Evolutionary conservation across 2,329 filamentous ascomycete genomes (phyloP), one percentile per base, ranked within the genome.

Genomic region (Claviceps pazoutovae): DNA sequence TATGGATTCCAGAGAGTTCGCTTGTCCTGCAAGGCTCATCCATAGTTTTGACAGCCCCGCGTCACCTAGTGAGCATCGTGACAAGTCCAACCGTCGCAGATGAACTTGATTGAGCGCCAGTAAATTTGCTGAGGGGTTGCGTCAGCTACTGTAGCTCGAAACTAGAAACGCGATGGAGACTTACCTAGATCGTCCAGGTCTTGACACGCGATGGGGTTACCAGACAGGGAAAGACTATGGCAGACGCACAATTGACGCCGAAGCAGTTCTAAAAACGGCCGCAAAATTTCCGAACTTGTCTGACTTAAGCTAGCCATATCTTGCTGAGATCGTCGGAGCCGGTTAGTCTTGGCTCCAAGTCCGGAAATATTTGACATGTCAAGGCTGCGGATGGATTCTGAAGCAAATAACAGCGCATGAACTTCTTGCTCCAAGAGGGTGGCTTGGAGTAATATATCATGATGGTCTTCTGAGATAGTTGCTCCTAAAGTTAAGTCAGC

Each of bases 391-490:
- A 80, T 71, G 0, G 74, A 77, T 53, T 76, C 75, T 1, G 76
- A 77, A 21, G 75, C 73, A 55, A 79, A 78, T 1, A 76, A 64
- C 19, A 80, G 62, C 1, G 76, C 74, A 46, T 80, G 75, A 14
- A 80, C 69, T 58, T 80, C 77, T 56, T 79, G 76, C 46, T 74
- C 72, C 14, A 80, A 63, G 9, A 79, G 62, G 1, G 75, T 69
- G 13, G 74, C 71, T n/a, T 72, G 68, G 48, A 72, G 65, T 9
- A 78, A 64, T 34, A 73, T 61, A 9, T 74, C 70, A 41, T 71
- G 69, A 56, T 78, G 73, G 9, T 72, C 70, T 36, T 73, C 68
- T 4, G 67, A 69, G 41, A 76, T 67, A 17, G 70, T 71, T n/a
- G 74, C 61, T 26, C 74, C 73, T 67, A 56, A 53, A 41, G 21